phyloP scores from a whole-genome alignment of 169 alveolate genomes.

The Plasmodium billcollinsi region DNA sequence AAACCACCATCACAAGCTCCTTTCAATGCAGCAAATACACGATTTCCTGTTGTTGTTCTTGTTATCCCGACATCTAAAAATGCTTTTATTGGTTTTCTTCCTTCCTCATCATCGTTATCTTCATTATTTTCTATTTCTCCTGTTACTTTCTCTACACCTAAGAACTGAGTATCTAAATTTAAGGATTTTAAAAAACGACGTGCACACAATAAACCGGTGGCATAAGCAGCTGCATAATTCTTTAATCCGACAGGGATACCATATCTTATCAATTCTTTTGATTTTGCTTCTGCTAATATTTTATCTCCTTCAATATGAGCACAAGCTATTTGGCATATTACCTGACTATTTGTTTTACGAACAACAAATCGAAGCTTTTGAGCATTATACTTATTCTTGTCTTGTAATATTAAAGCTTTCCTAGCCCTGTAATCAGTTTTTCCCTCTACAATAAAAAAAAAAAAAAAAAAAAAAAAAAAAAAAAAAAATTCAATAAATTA shows the following conservation, averaged over 20 bases:
- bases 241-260: conserved; percentile 99
- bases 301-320: conserved; percentile 98
- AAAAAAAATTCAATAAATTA: neutral
- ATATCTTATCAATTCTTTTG: conserved; percentile 96
- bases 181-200: conserved; percentile 96
- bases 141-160: conserved; percentile 95
- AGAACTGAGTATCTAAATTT: conserved; percentile 93
- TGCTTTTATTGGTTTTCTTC: conserved; percentile 99
- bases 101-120: conserved; percentile 94
- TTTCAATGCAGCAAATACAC: conserved; percentile 99
- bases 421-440: conserved; percentile 99
- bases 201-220: conserved; percentile 98
- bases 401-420: conserved; percentile 97
- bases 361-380: conserved; percentile 99
- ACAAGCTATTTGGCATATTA: conserved; percentile 97
- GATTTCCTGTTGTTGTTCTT: conserved; percentile 99
- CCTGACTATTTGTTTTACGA: conserved; percentile 95
- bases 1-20: conserved; percentile 99
- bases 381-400: conserved; percentile 99
- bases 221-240: conserved; percentile 99
- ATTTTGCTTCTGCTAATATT: conserved; percentile 97
- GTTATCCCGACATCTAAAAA: conserved; percentile 99
- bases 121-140: conserved; percentile 93
- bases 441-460: conserved; percentile 92
- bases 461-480: neutral